Evolutionary conservation across 352 stramenopile species (phyloP).

Genomic region (Discostella stelligera): DNA sequence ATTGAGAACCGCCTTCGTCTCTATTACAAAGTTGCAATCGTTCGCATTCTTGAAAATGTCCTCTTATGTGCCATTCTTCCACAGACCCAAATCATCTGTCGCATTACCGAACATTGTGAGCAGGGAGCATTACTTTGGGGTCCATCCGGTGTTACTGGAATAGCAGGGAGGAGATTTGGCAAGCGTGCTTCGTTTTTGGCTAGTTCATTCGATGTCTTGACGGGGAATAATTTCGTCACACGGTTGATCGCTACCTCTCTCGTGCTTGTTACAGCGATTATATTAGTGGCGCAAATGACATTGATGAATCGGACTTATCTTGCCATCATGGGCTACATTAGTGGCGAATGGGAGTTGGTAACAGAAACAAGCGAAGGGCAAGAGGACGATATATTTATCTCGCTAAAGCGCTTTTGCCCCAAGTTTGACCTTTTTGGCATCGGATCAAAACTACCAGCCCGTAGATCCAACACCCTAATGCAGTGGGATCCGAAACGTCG

Average conservation of each 20-base stretch:
- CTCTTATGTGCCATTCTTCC: slow-evolving; percentile 55
- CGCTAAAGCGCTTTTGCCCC: slow-evolving; percentile 1
- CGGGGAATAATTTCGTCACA: slow-evolving; percentile 36
- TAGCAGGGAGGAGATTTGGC: slow-evolving; percentile 29
- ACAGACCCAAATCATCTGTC: slow-evolving; percentile 52
- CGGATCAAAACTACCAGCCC: neutral
- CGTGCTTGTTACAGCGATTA: slow-evolving; percentile 45
- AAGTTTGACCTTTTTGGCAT: slow-evolving; percentile 21
- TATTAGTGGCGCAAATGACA: slow-evolving; percentile 59
- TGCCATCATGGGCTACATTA: slow-evolving; percentile 67
- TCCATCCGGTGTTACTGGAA: slow-evolving; percentile 52
- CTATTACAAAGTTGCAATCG: slow-evolving; percentile 44
- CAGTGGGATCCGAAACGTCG: slow-evolving; percentile 65
- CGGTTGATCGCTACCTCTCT: slow-evolving; percentile 48
- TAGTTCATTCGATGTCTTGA: slow-evolving; percentile 42
- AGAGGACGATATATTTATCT: slow-evolving; percentile 12
- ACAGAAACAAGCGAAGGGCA: slow-evolving; percentile 13
- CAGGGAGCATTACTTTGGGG: slow-evolving; percentile 46
- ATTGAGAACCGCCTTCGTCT: slow-evolving; percentile 67
- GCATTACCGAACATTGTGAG: slow-evolving; percentile 59
- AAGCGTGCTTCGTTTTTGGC: slow-evolving; percentile 33
- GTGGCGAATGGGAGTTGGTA: slow-evolving; percentile 61
- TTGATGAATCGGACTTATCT: slow-evolving; percentile 68
- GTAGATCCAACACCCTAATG: slow-evolving; percentile 30
- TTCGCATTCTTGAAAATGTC: slow-evolving; percentile 62